Evolutionary conservation across 176 grass and related monocot genomes (phyloP).

Genomic region (Avena insularis): DNA sequence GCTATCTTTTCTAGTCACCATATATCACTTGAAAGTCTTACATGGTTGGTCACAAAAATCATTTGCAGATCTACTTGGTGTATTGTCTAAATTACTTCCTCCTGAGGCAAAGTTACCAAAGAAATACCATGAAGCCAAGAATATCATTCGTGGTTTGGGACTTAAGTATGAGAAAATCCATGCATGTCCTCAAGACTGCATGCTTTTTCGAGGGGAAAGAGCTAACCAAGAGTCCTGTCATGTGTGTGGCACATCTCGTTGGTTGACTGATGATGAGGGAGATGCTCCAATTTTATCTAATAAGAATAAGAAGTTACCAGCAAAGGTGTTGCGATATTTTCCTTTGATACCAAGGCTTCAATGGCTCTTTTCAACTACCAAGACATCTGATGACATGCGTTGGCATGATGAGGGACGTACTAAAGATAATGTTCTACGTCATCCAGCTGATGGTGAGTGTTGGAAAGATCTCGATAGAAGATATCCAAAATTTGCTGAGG

Average conservation of each 20-base stretch:
- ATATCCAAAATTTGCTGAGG: not conserved
- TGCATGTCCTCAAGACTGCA: constrained; percentile 42
- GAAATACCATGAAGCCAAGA: constrained; percentile 34
- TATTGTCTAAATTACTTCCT: constrained; percentile 8
- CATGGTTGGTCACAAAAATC: constrained; percentile 32
- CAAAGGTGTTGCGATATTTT: constrained; percentile 48
- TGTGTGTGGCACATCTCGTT: constrained; percentile 3
- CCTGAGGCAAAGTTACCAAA: constrained; percentile 20
- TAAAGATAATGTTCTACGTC: not conserved
- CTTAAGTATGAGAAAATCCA: constrained; percentile 42
- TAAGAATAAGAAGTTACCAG: constrained; percentile 17
- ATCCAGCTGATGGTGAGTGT: not conserved
- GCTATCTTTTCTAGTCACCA: constrained; percentile 2
- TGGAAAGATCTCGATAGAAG: not conserved
- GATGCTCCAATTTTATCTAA: not conserved
- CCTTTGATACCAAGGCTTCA: constrained; percentile 34
- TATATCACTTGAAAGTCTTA: constrained; percentile 29
- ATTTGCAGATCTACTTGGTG: not conserved
- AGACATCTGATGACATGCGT: constrained; percentile 14
- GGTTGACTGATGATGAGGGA: not conserved
- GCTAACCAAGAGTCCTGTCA: constrained; percentile 1
- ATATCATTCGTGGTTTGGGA: not conserved
- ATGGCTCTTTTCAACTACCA: constrained; percentile 34
- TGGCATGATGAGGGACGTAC: constrained; percentile 37
- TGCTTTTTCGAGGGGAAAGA: not conserved